A percentile compares a stretch with the other conserved stretches of the same genome.
Evolutionary conservation across 345 rosid species (phyloP).

Genomic region (Salix caprea): DNA sequence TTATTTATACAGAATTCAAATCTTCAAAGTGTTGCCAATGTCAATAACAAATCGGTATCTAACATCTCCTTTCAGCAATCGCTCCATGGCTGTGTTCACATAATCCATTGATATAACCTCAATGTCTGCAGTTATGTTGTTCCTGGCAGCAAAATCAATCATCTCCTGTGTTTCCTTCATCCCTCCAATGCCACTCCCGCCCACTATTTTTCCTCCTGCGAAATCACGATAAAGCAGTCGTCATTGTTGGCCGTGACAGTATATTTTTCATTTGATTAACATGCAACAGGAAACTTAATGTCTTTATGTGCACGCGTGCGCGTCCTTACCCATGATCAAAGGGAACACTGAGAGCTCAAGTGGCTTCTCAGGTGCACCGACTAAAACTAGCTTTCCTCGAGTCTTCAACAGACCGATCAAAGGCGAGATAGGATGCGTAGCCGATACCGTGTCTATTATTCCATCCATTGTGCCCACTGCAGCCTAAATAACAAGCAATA

Average conservation of each 20-base stretch:
- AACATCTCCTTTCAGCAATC: neutral
- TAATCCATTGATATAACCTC: neutral
- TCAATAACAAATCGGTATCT: no score
- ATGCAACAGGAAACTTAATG: no score
- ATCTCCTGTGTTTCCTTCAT: conserved; percentile 11
- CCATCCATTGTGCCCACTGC: neutral
- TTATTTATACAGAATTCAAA: no score
- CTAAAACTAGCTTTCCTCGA: neutral
- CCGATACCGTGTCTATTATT: neutral
- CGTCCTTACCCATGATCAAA: neutral
- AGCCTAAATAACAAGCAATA: neutral
- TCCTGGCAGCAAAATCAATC: neutral
- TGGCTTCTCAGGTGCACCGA: neutral
- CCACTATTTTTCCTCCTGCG: conserved; percentile 1
- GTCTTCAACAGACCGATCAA: neutral
- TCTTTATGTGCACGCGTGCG: no score
- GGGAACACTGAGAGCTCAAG: neutral
- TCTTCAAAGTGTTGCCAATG: neutral
- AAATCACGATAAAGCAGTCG: no score
- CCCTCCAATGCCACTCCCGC: neutral
- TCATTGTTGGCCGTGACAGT: no score
- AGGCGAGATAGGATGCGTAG: neutral
- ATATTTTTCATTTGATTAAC: no score
- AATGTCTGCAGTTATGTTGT: neutral
- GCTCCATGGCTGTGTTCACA: conserved; percentile 14